Conservation (phyloP, 1,284 basidiomycete species). For the Fistulina hepatica region DNA sequence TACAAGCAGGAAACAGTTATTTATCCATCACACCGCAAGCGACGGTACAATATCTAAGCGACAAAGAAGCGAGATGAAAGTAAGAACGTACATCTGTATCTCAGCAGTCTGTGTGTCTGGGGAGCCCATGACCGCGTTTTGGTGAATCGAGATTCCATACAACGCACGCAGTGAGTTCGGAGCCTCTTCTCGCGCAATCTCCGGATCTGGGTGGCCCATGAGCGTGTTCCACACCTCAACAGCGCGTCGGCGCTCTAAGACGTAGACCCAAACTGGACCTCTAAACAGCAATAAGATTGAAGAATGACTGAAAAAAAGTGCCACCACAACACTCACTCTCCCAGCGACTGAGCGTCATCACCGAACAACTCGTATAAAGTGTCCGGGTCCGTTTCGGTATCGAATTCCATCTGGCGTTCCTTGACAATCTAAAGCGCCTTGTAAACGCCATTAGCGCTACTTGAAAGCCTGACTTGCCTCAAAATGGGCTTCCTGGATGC, state of each 20-base stretch:
- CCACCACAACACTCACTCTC: slow-evolving; percentile 46
- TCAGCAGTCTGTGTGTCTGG: slow-evolving; percentile 54
- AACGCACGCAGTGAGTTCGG: slow-evolving; percentile 58
- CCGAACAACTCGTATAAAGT: slow-evolving; percentile 67
- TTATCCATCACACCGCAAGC: too few relatives aligned
- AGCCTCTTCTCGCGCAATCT: slow-evolving; percentile 38
- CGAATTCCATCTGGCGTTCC: slow-evolving; percentile 76
- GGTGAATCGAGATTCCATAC: slow-evolving; percentile 41
- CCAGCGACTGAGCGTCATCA: slow-evolving; percentile 57
- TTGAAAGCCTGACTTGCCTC: slow-evolving; percentile 56
- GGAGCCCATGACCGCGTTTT: slow-evolving; percentile 65
- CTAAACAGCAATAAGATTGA: slow-evolving; percentile 25
- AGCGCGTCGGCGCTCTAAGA: slow-evolving; percentile 66
- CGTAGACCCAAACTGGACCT: slow-evolving; percentile 78
- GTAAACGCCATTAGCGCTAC: background rate
- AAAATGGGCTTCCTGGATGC: slow-evolving; percentile 65
- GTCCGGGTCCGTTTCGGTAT: slow-evolving; percentile 66
- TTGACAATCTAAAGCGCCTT: slow-evolving; percentile 52
- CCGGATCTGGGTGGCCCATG: slow-evolving; percentile 56
- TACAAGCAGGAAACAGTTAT: too few relatives aligned
- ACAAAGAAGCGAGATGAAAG: too few relatives aligned
- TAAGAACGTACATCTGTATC: too few relatives aligned
- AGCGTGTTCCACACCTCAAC: slow-evolving; percentile 67
- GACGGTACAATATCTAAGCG: too few relatives aligned
- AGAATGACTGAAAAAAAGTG: slow-evolving; percentile 7